phyloP scores from a whole-genome alignment of 2,329 filamentous ascomycete species.

The Diaporthe citrichinensis region DNA sequence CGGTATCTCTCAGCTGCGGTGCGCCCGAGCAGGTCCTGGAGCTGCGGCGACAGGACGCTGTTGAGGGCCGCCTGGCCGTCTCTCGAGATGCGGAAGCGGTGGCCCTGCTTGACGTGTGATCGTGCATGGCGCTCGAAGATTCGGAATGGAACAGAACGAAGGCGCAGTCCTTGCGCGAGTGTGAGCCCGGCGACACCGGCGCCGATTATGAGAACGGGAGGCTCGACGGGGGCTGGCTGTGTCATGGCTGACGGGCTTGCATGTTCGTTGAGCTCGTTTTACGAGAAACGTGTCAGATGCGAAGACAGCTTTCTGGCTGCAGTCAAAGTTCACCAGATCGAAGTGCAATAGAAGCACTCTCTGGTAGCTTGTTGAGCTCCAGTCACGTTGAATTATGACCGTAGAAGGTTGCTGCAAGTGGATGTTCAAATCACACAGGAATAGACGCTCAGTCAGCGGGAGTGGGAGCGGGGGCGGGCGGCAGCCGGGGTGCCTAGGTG shows the following conservation, averaged over 20 bases:
- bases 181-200: slow-evolving; percentile 61
- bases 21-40: slow-evolving; percentile 43
- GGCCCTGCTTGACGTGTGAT: slow-evolving; percentile 46
- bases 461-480: no score
- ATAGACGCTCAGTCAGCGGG: no score
- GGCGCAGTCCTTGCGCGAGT: slow-evolving; percentile 51
- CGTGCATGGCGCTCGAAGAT: slow-evolving; percentile 48
- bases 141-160: slow-evolving; percentile 49
- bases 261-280: background rate
- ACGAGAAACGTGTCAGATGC: background rate
- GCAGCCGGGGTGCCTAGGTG: background rate
- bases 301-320: slow-evolving; percentile 10
- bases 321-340: background rate
- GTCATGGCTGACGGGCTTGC: slow-evolving; percentile 4
- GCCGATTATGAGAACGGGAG: slow-evolving; percentile 56
- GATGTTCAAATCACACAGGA: background rate
- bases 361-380: background rate
- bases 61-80: slow-evolving; percentile 46
- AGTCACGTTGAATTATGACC: background rate
- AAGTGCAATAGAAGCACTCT: background rate
- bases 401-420: background rate
- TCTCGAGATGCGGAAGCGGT: slow-evolving; percentile 49
- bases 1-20: slow-evolving; percentile 44
- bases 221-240: background rate
- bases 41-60: slow-evolving; percentile 46